Base-by-base conservation (phyloP, 2,329 filamentous ascomycete species). In the Colletotrichum nymphaeae region DNA sequence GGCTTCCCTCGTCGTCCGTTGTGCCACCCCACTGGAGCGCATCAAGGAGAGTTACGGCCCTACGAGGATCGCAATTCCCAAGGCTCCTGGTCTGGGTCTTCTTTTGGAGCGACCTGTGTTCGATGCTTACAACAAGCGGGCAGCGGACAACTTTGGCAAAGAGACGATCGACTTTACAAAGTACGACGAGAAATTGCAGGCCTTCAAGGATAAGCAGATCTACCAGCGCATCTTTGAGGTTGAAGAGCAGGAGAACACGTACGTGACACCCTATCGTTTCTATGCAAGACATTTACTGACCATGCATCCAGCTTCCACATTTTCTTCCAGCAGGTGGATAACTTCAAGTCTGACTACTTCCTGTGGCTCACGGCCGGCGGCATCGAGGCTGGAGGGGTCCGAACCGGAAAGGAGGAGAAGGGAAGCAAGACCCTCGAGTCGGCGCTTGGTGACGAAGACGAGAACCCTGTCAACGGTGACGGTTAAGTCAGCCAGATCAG, bases 31-130 rank as follows among this genome's bases (percentile, higher is more conserved):
- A 4, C 86, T 92, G 4, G 85, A 89, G 12, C 90, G 93, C 32
- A 94, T 99, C 77, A 81, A 85, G 1, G 89, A 97, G 74, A 94
- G 92, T 73, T 97, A 97, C 81, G 90, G 89, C 1, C 81, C 87
- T 6, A 88, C 91, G 24, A 91, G 93, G 71, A 93, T 98, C 78
- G 93, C 93, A 60, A 98, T 99, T 69, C 97, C 97, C 68, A 98
- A 98, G 84, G 97, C 95, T 0, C 97, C 97, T 0, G 94, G 95
- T 4, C 84, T 99, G 46, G 97, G 97, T 0, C 85, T 99, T 56
- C 86, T 98, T 67, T 89, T 99, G 4, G 97, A 99, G 84, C 87
- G 95, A 1, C 97, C 97, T 2, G 94, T 98, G 0, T 99, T 99
- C 80, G 93, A 96, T 74, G 92, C 87, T 63, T 98, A 98, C 84